Conservation (phyloP, 75 land plant species). For the Picea glauca region DNA sequence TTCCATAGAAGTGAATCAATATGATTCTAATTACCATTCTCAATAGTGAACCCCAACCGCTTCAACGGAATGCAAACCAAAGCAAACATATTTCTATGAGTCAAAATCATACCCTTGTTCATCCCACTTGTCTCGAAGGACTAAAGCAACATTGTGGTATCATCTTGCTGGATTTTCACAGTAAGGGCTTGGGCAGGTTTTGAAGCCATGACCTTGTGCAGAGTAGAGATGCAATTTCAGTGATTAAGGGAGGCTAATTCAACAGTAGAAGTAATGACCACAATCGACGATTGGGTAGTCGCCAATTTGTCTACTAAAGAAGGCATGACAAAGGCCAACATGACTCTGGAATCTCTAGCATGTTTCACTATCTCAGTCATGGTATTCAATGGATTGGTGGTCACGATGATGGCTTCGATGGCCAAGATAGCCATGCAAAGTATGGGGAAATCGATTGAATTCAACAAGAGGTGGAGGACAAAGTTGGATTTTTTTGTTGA, state of each 20-base stretch:
- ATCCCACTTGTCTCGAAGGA: slow-evolving; percentile 60
- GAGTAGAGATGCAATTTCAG: no score
- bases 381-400: slow-evolving; percentile 93
- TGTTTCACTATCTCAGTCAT: slow-evolving; percentile 69
- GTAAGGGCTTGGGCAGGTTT: no score
- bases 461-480: slow-evolving; percentile 82
- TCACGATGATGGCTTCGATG: slow-evolving; percentile 83
- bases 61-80: slow-evolving; percentile 30
- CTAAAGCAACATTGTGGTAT: background rate
- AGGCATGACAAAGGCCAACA: slow-evolving; percentile 47
- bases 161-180: background rate
- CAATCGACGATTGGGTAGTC: no score
- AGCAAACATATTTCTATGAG: slow-evolving; percentile 71
- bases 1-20: slow-evolving; percentile 39
- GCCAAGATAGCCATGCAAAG: slow-evolving; percentile 71
- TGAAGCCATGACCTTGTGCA: no score
- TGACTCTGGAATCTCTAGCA: slow-evolving; percentile 53
- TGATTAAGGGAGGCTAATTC: slow-evolving; percentile 17
- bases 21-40: background rate
- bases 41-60: slow-evolving; percentile 13
- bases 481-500: slow-evolving; percentile 56
- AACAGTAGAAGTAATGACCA: no score
- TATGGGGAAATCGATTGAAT: slow-evolving; percentile 78
- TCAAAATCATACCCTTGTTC: slow-evolving; percentile 78
- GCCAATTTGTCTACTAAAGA: slow-evolving; percentile 9